Conservation (phyloP, 1,284 basidiomycete genomes). For the Ganoderma multipileum region DNA sequence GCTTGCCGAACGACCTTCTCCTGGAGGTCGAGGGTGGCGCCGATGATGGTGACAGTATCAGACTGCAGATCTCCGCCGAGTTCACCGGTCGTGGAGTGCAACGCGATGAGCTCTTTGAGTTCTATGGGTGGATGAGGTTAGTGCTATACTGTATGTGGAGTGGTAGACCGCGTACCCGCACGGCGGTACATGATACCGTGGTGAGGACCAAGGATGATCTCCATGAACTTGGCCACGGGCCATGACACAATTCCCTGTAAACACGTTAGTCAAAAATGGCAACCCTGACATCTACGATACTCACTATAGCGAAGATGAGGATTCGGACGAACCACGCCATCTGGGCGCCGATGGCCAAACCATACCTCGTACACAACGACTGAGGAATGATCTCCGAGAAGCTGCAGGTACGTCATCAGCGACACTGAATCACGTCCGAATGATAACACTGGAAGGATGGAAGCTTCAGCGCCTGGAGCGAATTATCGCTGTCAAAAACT, state of each 20-base stretch:
- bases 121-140: conserved; percentile 43
- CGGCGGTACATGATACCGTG: conserved; percentile 66
- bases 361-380: conserved; percentile 89
- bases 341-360: conserved; percentile 88
- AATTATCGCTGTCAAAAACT: not conserved
- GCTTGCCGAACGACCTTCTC: conserved; percentile 60
- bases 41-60: conserved; percentile 79
- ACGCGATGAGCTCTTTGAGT: conserved; percentile 74
- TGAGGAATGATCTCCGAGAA: conserved; percentile 93
- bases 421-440: not conserved
- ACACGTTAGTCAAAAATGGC: not conserved
- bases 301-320: conserved; percentile 72
- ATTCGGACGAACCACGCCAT: conserved; percentile 81
- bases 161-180: conserved; percentile 30
- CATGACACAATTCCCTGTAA: conserved; percentile 76
- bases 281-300: conserved; percentile 33
- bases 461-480: not conserved
- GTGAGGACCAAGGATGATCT: conserved; percentile 65
- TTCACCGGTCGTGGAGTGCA: conserved; percentile 62
- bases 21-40: conserved; percentile 75
- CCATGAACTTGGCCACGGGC: conserved; percentile 78
- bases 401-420: conserved; percentile 44
- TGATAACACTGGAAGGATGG: not conserved
- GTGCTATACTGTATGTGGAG: not conserved
- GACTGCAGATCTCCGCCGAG: conserved; percentile 72